Conservation (phyloP, 1,284 basidiomycete genomes). For the Puccinia novopanici region DNA sequence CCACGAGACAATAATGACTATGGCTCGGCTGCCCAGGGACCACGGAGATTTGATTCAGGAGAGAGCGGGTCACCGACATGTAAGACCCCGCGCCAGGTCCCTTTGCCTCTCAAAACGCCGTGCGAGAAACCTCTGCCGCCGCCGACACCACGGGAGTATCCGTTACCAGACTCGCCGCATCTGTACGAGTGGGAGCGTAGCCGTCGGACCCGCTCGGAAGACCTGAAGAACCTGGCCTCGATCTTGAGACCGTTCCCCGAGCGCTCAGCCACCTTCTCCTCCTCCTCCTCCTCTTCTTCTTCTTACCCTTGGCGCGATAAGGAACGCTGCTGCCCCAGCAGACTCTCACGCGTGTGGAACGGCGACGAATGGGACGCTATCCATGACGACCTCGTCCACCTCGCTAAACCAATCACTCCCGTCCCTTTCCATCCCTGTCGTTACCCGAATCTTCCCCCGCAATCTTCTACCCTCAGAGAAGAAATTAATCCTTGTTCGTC, state of each 20-base stretch:
- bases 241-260: neutral
- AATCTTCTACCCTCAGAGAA: neutral
- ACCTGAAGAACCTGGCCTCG: neutral
- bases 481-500: constrained; percentile 1
- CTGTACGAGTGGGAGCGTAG: neutral
- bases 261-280: neutral
- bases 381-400: neutral
- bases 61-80: neutral
- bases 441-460: neutral
- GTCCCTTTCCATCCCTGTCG: neutral
- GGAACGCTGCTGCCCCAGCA: neutral
- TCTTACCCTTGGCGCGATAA: neutral
- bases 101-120: neutral
- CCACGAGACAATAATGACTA: neutral
- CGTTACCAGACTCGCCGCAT: constrained; percentile 11
- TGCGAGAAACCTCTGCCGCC: constrained; percentile 21
- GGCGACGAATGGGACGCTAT: constrained; percentile 11
- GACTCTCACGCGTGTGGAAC: constrained; percentile 10
- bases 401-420: constrained; percentile 10
- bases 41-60: neutral
- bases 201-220: neutral
- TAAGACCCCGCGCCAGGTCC: neutral
- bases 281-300: neutral
- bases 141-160: constrained; percentile 2
- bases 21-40: neutral